Conservation (phyloP, 179 eudicot species). For the Heliamphora pulchella region DNA sequence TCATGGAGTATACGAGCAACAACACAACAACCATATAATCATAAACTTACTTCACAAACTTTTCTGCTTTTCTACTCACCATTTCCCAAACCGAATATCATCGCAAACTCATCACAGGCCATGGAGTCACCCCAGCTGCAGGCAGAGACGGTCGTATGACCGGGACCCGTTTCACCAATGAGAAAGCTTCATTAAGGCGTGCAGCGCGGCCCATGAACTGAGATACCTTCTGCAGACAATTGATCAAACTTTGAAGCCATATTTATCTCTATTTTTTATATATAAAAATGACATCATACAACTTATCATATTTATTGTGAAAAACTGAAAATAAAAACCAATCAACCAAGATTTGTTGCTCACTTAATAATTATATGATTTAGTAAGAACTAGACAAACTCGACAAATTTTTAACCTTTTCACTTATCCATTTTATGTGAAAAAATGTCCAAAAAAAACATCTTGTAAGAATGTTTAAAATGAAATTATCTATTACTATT, state of each 20-base stretch:
- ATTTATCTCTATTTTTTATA: no score
- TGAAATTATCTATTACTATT: no score
- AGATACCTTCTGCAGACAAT: conserved; percentile 75
- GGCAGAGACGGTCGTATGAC: conserved; percentile 78
- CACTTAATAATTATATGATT: no score
- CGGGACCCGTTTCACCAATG: conserved; percentile 90
- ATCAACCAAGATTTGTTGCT: no score
- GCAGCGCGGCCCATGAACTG: conserved; percentile 89
- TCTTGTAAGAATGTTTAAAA: no score
- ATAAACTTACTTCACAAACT: conserved; percentile 7
- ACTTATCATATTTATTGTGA: no score
- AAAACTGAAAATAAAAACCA: no score
- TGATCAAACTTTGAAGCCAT: background rate
- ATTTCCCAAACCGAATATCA: conserved; percentile 21
- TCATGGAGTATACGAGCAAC: conserved; percentile 2
- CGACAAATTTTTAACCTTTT: no score
- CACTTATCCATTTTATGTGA: no score
- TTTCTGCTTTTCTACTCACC: background rate
- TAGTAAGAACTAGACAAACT: no score
- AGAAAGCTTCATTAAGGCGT: conserved; percentile 94
- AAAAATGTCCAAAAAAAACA: no score
- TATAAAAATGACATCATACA: no score
- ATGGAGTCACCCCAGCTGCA: conserved; percentile 56
- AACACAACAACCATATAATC: background rate
- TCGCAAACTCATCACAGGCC: conserved; percentile 82